These are phyloP conservation scores for Euphorbia corollata DNA, from an alignment of 441 rosid species.

Conservation along the genomic window DNA sequence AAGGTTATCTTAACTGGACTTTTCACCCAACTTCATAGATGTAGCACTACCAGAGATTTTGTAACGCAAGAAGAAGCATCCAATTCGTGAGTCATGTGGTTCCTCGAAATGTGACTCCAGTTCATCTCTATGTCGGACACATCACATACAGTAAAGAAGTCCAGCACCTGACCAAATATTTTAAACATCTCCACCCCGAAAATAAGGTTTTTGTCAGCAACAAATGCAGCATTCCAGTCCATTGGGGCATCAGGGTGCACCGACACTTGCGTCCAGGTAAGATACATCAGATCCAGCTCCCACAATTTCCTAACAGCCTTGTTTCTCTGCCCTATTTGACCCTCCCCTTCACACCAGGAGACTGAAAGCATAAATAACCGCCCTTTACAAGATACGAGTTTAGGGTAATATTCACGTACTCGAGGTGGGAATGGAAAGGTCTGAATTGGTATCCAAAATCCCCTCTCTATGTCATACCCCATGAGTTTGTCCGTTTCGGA, in stretches of 20 bases:
- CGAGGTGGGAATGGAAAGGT: slow-evolving; percentile 82
- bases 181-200: slow-evolving; percentile 96
- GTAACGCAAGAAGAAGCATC: slow-evolving; percentile 76
- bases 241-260: slow-evolving; percentile 95
- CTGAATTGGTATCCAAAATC: slow-evolving; percentile 81
- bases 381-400: slow-evolving; percentile 67
- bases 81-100: slow-evolving; percentile 59
- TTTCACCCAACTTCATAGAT: slow-evolving; percentile 36
- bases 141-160: slow-evolving; percentile 63
- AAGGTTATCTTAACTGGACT: slow-evolving; percentile 20
- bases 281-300: slow-evolving; percentile 87
- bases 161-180: slow-evolving; percentile 83
- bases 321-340: slow-evolving; percentile 89
- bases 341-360: slow-evolving; percentile 98
- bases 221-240: slow-evolving; percentile 93
- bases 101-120: slow-evolving; percentile 82
- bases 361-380: slow-evolving; percentile 80
- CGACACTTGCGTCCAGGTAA: slow-evolving; percentile 71
- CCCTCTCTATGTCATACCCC: slow-evolving; percentile 83
- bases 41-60: slow-evolving; percentile 66
- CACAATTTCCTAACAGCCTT: slow-evolving; percentile 92
- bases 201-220: slow-evolving; percentile 53
- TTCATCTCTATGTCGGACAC: slow-evolving; percentile 35
- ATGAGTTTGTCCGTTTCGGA: slow-evolving; percentile 87
- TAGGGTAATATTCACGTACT: slow-evolving; percentile 84